Conservation (phyloP, 306 rosid species). For the Dryas drummondii region DNA sequence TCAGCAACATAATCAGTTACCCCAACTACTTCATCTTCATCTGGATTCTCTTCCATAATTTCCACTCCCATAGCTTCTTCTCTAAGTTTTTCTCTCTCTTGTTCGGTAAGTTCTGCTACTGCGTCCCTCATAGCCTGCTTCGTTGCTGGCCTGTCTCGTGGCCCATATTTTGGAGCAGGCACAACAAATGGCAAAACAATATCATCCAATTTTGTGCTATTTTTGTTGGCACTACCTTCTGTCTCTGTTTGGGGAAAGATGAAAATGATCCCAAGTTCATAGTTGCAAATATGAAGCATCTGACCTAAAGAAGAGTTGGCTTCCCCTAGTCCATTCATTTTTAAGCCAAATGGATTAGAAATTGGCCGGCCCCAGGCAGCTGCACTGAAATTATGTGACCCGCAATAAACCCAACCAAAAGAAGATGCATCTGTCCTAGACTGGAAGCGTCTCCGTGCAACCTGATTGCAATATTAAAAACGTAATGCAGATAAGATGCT, state of each 20-base stretch:
- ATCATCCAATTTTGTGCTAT: slow-evolving; percentile 46
- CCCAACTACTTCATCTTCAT: slow-evolving; percentile 58
- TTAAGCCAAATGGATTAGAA: slow-evolving; percentile 39
- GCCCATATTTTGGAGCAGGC: slow-evolving; percentile 78
- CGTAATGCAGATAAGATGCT: neutral
- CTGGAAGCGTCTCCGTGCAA: slow-evolving; percentile 64
- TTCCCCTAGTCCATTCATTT: slow-evolving; percentile 31
- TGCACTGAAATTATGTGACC: slow-evolving; percentile 86
- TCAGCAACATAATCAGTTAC: slow-evolving; percentile 38
- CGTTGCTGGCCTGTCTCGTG: slow-evolving; percentile 73
- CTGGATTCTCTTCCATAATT: slow-evolving; percentile 54
- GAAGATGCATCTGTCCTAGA: slow-evolving; percentile 45
- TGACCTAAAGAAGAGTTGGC: slow-evolving; percentile 32
- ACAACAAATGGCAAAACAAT: slow-evolving; percentile 67
- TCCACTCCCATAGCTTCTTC: slow-evolving; percentile 35
- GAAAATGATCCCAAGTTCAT: slow-evolving; percentile 80
- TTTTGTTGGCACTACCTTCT: slow-evolving; percentile 21
- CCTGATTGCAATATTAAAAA: slow-evolving; percentile 40
- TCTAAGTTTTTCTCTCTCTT: slow-evolving; percentile 32
- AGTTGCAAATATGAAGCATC: slow-evolving; percentile 77
- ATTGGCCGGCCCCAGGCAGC: slow-evolving; percentile 85
- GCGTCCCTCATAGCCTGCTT: slow-evolving; percentile 72
- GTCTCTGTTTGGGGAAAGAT: slow-evolving; percentile 56
- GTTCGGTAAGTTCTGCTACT: slow-evolving; percentile 46
- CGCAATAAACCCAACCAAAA: slow-evolving; percentile 78